Evolutionary conservation across 2,329 filamentous ascomycete genomes (phyloP), one percentile per base, ranked within the genome.

Genomic region (Sarocladiaceae sp.): DNA sequence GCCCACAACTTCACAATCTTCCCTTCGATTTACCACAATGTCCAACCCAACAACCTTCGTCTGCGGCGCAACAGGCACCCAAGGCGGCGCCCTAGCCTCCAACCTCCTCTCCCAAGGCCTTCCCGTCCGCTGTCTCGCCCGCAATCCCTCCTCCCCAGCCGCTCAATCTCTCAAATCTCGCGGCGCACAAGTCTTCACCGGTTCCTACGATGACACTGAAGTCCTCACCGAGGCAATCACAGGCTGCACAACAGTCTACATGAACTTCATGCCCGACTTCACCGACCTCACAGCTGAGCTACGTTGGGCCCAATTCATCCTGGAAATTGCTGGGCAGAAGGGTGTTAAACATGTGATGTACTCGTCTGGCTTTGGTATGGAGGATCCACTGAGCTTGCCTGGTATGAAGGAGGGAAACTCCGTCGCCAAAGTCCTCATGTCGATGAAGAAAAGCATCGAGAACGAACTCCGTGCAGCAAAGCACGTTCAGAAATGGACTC

Each of bases 381-480:
- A 64, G 11, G 64, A 3, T 61, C 67, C 3, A 58, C 69, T 33
- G 55, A 59, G 20, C 28, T 69, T 10, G 33, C 54, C 13, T 4
- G 37, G 52, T 51, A 62, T 64, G 55, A 55, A 67, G n/a, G 59
- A 62, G 0, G 54, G 62, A 4, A 54, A 60, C 26, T 46, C 69
- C 13, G 51, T 65, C 0, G 66, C 61, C 5, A 61, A 54, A 6
- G 49, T 70, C 2, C 53, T 74, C 3, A 53, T 63, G 6, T 63
- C 63, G 18, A n/a, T n/a, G n/a, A 81, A 81, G 57, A 58, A 64
- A 18, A 58, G 59, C 1, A 67, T 77, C 20, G 77, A 80, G 55
- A 54, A 64, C 1, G 62, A 63, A 18, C 59, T 76, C 3, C 62
- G 66, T 18, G 51, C 57, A 8, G 59, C 63, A 1, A 68, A 68